Evolutionary conservation across 108 stramenopile species (phyloP).

Genomic region (Skeletonema potamos): DNA sequence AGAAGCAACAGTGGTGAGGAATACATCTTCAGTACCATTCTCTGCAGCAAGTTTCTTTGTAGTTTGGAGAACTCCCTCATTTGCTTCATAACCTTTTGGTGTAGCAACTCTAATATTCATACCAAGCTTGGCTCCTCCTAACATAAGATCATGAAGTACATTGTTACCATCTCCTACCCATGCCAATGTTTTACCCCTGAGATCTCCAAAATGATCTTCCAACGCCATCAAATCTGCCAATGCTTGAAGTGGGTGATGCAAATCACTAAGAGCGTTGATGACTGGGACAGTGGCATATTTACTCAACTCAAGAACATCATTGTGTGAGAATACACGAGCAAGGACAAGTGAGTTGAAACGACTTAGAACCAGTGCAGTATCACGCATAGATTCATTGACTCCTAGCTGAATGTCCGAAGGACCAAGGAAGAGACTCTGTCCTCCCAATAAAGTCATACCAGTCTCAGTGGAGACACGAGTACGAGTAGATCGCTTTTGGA

Average conservation of each 20-base stretch:
- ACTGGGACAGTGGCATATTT: slow-evolving; percentile 88
- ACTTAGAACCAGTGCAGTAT: slow-evolving; percentile 88
- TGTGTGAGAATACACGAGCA: slow-evolving; percentile 92
- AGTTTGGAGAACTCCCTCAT: slow-evolving; percentile 65
- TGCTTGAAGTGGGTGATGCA: slow-evolving; percentile 97
- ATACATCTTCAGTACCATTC: slow-evolving; percentile 55
- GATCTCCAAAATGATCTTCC: slow-evolving; percentile 87
- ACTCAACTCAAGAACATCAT: slow-evolving; percentile 80
- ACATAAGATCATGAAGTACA: slow-evolving; percentile 95
- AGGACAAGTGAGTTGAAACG: slow-evolving; percentile 92
- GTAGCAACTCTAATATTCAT: slow-evolving; percentile 95
- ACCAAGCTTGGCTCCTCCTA: slow-evolving; percentile 88
- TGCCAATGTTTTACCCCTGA: slow-evolving; percentile 86
- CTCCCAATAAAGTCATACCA: slow-evolving; percentile 92
- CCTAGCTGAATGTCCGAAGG: slow-evolving; percentile 95
- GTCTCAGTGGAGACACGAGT: slow-evolving; percentile 97
- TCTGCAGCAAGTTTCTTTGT: slow-evolving; percentile 62
- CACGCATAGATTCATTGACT: slow-evolving; percentile 94
- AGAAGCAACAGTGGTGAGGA: slow-evolving; percentile 69
- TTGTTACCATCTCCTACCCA: slow-evolving; percentile 99
- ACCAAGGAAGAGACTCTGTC: slow-evolving; percentile 92
- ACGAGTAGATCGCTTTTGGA: slow-evolving; percentile 95
- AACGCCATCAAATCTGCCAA: slow-evolving; percentile 96
- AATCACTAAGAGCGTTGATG: slow-evolving; percentile 95
- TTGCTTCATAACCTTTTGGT: slow-evolving; percentile 88